Evolutionary conservation across 106 monocot species (phyloP).

Genomic region (Alisma plantagoaquatica): DNA sequence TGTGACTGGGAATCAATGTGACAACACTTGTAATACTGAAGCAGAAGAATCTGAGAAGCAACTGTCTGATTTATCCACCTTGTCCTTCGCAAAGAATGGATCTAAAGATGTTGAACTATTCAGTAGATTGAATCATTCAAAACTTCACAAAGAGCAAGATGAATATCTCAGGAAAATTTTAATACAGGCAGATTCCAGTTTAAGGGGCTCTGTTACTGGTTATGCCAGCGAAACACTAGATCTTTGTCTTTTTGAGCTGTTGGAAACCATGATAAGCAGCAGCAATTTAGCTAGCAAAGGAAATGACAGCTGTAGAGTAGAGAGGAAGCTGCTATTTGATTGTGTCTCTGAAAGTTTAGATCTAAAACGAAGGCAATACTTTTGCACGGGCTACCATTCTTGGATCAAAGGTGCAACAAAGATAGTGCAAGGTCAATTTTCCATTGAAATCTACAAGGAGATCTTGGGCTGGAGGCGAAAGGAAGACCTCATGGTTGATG

Average conservation of each 20-base stretch:
- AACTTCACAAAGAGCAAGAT: slow-evolving; percentile 9
- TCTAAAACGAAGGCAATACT: slow-evolving; percentile 32
- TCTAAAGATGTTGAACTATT: too few relatives aligned
- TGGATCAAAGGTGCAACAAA: slow-evolving; percentile 42
- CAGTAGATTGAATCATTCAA: not conserved
- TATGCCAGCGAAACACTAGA: slow-evolving; percentile 19
- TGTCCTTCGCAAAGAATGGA: slow-evolving; percentile 1
- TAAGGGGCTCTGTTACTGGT: not conserved
- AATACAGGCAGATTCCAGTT: not conserved
- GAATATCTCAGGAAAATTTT: slow-evolving; percentile 39
- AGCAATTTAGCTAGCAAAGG: not conserved
- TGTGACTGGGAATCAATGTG: slow-evolving; percentile 6
- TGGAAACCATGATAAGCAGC: slow-evolving; percentile 25
- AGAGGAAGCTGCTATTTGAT: slow-evolving; percentile 68
- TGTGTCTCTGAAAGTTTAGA: slow-evolving; percentile 59
- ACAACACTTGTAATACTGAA: not conserved
- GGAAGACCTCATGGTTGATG: slow-evolving; percentile 74
- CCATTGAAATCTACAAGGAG: slow-evolving; percentile 47
- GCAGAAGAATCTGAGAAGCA: slow-evolving; percentile 26
- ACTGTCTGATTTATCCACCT: slow-evolving; percentile 25
- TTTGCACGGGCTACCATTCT: slow-evolving; percentile 35
- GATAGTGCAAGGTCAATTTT: slow-evolving; percentile 9
- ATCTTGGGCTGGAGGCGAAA: slow-evolving; percentile 45
- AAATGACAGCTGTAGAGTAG: slow-evolving; percentile 14
- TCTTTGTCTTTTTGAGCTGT: slow-evolving; percentile 28